Evolutionary conservation across 2,329 filamentous ascomycete genomes (phyloP).

Genomic region (Trichoderma semiorbis): DNA sequence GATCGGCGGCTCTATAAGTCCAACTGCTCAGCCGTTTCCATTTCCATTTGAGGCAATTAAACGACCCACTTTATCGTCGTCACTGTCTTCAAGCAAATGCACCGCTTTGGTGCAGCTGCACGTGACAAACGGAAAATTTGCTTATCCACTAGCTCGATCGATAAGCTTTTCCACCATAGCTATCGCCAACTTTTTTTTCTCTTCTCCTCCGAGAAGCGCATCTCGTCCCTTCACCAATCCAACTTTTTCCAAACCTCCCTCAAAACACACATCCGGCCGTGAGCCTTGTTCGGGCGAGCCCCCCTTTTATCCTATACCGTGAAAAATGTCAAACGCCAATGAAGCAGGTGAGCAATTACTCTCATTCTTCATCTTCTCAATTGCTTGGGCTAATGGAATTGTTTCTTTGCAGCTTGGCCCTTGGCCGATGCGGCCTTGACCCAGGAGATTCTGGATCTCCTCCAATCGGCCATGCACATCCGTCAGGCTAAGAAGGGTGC

Average conservation of each 20-base stretch:
- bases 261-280: conserved; percentile 42
- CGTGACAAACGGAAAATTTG: background rate
- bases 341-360: conserved; percentile 9
- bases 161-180: conserved; percentile 9
- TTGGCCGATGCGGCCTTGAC: conserved; percentile 70
- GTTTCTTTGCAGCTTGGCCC: conserved; percentile 57
- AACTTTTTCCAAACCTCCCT: conserved; percentile 18
- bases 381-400: background rate
- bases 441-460: conserved; percentile 77
- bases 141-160: background rate
- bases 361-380: too few species aligned
- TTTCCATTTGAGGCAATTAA: background rate
- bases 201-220: background rate
- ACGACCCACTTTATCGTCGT: background rate
- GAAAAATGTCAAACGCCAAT: conserved; percentile 15
- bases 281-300: conserved; percentile 48
- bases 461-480: conserved; percentile 65
- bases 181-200: conserved; percentile 5
- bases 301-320: conserved; percentile 22
- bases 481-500: conserved; percentile 86
- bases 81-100: background rate
- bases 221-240: conserved; percentile 5
- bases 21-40: background rate
- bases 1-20: background rate
- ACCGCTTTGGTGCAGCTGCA: background rate